A percentile compares a stretch with the other conserved stretches of the same genome.
Evolutionary conservation across 2,329 filamentous ascomycete species (phyloP).

Genomic region (Aspergillus unguis): DNA sequence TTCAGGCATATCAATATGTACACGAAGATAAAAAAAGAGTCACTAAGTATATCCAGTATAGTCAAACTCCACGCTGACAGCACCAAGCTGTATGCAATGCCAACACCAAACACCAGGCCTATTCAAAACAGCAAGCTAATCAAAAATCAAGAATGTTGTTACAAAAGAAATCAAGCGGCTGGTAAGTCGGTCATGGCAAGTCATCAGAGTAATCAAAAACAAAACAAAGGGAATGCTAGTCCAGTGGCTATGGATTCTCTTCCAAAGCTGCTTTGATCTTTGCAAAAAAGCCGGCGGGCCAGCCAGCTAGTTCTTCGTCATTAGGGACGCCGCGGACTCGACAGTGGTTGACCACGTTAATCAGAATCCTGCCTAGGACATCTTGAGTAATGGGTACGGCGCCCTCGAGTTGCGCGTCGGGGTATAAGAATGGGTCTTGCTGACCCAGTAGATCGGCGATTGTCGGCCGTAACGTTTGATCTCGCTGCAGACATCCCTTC

Average conservation of each 20-base stretch:
- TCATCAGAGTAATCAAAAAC: slow-evolving; percentile 23
- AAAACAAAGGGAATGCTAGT: slow-evolving; percentile 28
- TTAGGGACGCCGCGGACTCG: slow-evolving; percentile 54
- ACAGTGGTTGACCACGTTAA: slow-evolving; percentile 59
- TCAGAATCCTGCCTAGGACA: slow-evolving; percentile 58
- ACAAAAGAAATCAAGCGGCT: slow-evolving; percentile 18
- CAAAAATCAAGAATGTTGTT: slow-evolving; percentile 5
- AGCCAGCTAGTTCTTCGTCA: slow-evolving; percentile 53
- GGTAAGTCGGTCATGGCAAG: slow-evolving; percentile 17
- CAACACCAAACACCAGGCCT: slow-evolving; percentile 15
- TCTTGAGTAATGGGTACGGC: slow-evolving; percentile 54
- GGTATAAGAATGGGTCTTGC: slow-evolving; percentile 57
- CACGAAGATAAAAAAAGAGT: slow-evolving; percentile 1
- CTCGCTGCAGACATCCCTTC: slow-evolving; percentile 57
- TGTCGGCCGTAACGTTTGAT: slow-evolving; percentile 55
- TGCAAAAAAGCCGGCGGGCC: slow-evolving; percentile 48
- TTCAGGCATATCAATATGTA: slow-evolving; percentile 7
- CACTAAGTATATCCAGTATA: slow-evolving; percentile 11
- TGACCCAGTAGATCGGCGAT: slow-evolving; percentile 55
- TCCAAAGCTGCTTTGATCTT: slow-evolving; percentile 47
- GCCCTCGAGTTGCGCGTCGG: slow-evolving; percentile 48
- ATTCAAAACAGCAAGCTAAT: not conserved
- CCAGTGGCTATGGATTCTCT: slow-evolving; percentile 31
- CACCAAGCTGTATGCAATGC: slow-evolving; percentile 16
- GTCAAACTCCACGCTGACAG: slow-evolving; percentile 13